Evolutionary conservation across 2,329 filamentous ascomycete genomes (phyloP).

Genomic region (Ceratocystis huliohia): DNA sequence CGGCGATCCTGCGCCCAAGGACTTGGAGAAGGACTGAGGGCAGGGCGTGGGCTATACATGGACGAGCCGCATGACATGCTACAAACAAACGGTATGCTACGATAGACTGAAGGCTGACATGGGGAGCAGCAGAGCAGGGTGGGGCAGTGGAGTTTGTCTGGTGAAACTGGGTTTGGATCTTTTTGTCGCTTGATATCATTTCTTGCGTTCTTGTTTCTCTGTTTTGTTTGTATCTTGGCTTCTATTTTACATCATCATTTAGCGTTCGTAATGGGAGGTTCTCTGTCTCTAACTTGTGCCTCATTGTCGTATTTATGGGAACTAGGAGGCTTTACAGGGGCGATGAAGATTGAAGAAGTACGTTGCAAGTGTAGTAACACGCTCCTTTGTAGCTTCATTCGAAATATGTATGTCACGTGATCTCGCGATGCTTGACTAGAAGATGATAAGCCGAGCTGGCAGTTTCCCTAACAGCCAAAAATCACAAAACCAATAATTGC

Average conservation of each 20-base stretch:
- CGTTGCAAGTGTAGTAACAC: no score
- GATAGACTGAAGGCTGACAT: neutral
- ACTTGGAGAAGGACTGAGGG: slow-evolving; percentile 65
- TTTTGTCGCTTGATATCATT: neutral
- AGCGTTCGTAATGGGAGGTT: slow-evolving; percentile 1
- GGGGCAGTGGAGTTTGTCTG: neutral
- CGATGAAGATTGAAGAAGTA: no score
- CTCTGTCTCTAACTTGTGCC: neutral
- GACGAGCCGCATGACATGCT: neutral
- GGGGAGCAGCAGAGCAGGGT: neutral
- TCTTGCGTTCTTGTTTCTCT: slow-evolving; percentile 7
- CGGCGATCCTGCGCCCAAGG: slow-evolving; percentile 88
- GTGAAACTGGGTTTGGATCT: neutral
- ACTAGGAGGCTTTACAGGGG: no score
- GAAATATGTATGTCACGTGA: neutral
- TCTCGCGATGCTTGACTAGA: neutral
- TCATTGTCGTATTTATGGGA: neutral
- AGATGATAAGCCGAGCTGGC: neutral
- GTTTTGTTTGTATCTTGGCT: neutral
- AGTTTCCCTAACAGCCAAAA: neutral
- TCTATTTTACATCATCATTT: slow-evolving; percentile 2
- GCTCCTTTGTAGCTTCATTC: neutral
- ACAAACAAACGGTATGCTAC: neutral
- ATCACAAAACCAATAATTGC: no score
- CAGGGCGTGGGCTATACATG: neutral